Conservation (phyloP, 148 eudicot genomes). For the Rhododendron vialii region DNA sequence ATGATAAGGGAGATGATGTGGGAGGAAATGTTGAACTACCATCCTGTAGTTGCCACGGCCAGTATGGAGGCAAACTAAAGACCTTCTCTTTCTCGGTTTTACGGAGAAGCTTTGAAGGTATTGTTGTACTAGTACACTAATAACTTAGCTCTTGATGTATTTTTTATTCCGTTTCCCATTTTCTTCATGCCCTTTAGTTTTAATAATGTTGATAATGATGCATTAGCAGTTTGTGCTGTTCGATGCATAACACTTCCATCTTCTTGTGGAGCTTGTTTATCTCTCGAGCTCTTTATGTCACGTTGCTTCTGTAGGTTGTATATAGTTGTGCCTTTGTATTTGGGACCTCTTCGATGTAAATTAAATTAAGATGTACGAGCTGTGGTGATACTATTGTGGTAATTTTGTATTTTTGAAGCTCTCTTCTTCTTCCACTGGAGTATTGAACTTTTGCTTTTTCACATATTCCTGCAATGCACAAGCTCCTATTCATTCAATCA, state of each 20-base stretch:
- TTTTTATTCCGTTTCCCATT: neutral
- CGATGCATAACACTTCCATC: neutral
- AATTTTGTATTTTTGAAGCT: neutral
- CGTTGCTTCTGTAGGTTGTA: neutral
- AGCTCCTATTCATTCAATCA: neutral
- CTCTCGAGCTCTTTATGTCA: neutral
- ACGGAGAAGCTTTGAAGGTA: neutral
- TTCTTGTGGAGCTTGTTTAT: neutral
- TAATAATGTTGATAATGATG: conserved; percentile 8
- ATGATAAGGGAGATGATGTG: conserved; percentile 71
- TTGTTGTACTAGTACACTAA: neutral
- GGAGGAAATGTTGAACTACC: conserved; percentile 61
- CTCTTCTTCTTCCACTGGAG: neutral
- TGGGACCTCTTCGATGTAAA: neutral
- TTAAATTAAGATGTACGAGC: neutral
- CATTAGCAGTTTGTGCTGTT: conserved; percentile 12
- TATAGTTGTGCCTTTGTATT: neutral
- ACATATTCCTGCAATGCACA: neutral
- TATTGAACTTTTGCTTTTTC: neutral
- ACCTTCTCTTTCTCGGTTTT: conserved; percentile 10
- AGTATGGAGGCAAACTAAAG: conserved; percentile 19
- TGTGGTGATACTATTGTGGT: neutral
- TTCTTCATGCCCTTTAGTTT: neutral
- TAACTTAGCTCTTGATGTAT: neutral
- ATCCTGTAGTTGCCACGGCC: conserved; percentile 40